Evolutionary conservation across 768 basidiomycete genomes (phyloP).

Genomic region (Tephrocybe sp.): DNA sequence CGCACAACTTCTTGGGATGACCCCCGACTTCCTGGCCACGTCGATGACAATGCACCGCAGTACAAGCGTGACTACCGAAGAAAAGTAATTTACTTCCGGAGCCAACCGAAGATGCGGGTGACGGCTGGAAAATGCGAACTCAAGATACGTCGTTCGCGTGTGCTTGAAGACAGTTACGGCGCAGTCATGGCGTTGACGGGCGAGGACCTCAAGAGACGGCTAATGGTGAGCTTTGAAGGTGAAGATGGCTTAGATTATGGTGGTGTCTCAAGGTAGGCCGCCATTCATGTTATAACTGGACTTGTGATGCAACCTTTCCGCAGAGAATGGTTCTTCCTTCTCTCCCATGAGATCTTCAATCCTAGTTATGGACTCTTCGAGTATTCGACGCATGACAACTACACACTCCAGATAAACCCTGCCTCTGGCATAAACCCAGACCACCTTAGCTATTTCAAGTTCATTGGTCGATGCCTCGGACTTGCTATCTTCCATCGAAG

Average conservation of each 20-base stretch:
- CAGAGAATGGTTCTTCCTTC: slow-evolving; percentile 85
- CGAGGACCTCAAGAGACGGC: slow-evolving; percentile 63
- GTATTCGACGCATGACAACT: slow-evolving; percentile 78
- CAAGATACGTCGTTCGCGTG: slow-evolving; percentile 74
- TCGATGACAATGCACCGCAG: slow-evolving; percentile 90
- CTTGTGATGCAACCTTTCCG: slow-evolving; percentile 7
- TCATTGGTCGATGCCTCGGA: slow-evolving; percentile 72
- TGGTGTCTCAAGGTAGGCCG: slow-evolving; percentile 63
- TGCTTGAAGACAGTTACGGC: slow-evolving; percentile 85
- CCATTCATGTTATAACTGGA: background rate
- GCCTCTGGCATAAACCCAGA: slow-evolving; percentile 75
- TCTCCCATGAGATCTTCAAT: slow-evolving; percentile 82
- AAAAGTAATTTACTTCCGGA: slow-evolving; percentile 91
- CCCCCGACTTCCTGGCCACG: slow-evolving; percentile 76
- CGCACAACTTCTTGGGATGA: slow-evolving; percentile 93
- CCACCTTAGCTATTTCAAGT: slow-evolving; percentile 78
- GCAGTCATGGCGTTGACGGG: slow-evolving; percentile 81
- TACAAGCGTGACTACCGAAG: slow-evolving; percentile 92
- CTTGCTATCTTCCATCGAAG: slow-evolving; percentile 76
- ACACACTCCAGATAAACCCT: slow-evolving; percentile 78
- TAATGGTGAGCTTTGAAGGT: slow-evolving; percentile 75
- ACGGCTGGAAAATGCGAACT: slow-evolving; percentile 83
- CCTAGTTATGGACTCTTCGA: slow-evolving; percentile 81
- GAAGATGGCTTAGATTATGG: slow-evolving; percentile 82
- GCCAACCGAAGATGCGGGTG: slow-evolving; percentile 80